phyloP scores from a whole-genome alignment of 2,329 filamentous ascomycete genomes.

The Incumbomyces lentus region DNA sequence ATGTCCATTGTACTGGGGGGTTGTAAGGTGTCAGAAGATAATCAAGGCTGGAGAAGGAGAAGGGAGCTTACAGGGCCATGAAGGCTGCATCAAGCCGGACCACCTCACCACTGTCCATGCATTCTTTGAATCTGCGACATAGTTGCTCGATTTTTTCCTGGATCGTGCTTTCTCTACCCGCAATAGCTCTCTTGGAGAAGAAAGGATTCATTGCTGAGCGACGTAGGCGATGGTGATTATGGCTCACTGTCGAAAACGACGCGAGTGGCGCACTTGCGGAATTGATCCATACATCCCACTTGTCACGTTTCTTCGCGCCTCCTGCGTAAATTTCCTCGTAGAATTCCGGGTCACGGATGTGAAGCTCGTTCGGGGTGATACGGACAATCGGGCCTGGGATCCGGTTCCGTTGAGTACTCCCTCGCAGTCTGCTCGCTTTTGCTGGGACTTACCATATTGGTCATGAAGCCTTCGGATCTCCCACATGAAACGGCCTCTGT shows the following conservation, averaged over 20 bases:
- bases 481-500: constrained; percentile 24
- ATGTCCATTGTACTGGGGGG: not conserved
- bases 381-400: constrained; percentile 13
- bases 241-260: constrained; percentile 26
- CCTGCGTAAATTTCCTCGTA: constrained; percentile 14
- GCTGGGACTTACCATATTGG: constrained; percentile 25
- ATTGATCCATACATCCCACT: constrained; percentile 10
- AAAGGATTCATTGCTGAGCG: constrained; percentile 33
- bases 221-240: constrained; percentile 33
- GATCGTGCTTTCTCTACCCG: not conserved
- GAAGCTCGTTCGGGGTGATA: constrained; percentile 17
- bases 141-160: constrained; percentile 4
- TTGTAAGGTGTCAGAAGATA: not conserved
- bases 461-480: constrained; percentile 27
- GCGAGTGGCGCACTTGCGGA: constrained; percentile 1
- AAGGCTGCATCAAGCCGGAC: constrained; percentile 1
- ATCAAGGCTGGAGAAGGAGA: not conserved
- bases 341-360: constrained; percentile 16
- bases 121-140: not conserved
- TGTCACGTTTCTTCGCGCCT: constrained; percentile 9
- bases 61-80: constrained; percentile 5
- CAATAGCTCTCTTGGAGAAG: constrained; percentile 34
- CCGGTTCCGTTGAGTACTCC: not conserved
- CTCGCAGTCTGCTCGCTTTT: not conserved
- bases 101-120: not conserved